Evolutionary conservation across 176 grass and related monocot genomes (phyloP), one percentile per base, ranked within the genome.

Genomic region (Avena eriantha): DNA sequence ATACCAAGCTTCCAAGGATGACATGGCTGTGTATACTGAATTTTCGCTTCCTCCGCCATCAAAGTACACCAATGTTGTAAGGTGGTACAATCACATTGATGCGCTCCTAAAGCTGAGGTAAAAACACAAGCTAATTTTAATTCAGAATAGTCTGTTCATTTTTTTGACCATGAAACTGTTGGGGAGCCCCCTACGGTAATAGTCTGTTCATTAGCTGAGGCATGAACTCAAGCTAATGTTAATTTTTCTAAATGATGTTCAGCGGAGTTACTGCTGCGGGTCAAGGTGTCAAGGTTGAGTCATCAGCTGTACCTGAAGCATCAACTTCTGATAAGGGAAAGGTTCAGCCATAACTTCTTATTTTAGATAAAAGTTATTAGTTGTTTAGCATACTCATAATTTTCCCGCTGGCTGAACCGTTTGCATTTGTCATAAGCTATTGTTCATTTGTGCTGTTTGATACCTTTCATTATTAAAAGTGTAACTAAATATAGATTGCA

Each of bases 1-100:
- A 10, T 98, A 94, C 84, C 94, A 96, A 94, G 97, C 97, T 53
- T 98, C 97, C 10, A 98, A 98, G 85, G 97, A 98, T 94, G 97
- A 98, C 58, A 22, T 98, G 82, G 88, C 92, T 91, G 90, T 96
- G 60, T 91, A 94, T 67, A 77, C 86, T 14, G 87, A 83, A 45
- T 81, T 96, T 54, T 76, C 84, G 33, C 16, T 90, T 5, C 36
- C 83, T 57, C 97, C 97, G 10, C 89, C 94, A 6, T 69, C 86
- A 0, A 90, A 94, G 55, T 96, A 91, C 82, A 82, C 77, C 73
- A 98, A 98, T 48, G 90, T 85, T 9, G 51, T 89, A 19, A 98
- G 97, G 89, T 98, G 97, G 97, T 98, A 85, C 68, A 81, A 15
- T 60, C 97, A 98, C 85, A 94, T 98, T 78, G 92, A 98, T 87